phyloP scores from a whole-genome alignment of 2,329 filamentous ascomycete species.

The Botrytis deweyae region DNA sequence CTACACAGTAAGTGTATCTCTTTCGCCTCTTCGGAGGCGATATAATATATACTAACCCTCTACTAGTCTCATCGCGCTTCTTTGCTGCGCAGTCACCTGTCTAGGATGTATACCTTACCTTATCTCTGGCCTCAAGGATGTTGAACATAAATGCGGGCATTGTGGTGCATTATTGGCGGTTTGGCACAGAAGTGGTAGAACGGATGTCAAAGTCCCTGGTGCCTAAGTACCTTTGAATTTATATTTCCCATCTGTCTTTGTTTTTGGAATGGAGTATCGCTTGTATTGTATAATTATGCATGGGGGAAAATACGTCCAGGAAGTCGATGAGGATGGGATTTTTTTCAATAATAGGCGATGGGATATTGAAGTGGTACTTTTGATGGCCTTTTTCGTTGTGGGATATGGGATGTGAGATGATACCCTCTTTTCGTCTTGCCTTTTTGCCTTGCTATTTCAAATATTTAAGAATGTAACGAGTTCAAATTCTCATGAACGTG shows the following conservation, averaged over 20 bases:
- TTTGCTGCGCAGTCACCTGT: slow-evolving; percentile 34
- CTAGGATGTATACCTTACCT: slow-evolving; percentile 46
- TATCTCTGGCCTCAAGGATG: slow-evolving; percentile 45
- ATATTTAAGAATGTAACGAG: background rate
- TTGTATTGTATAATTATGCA: background rate
- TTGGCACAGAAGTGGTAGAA: slow-evolving; percentile 45
- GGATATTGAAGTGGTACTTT: background rate
- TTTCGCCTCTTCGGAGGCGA: background rate
- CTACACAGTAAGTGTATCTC: slow-evolving; percentile 28
- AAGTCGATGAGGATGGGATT: background rate
- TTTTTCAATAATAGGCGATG: background rate
- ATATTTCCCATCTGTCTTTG: background rate
- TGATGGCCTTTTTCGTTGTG: background rate
- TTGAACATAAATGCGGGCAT: slow-evolving; percentile 46
- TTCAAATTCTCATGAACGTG: too few relatives aligned
- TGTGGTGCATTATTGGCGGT: slow-evolving; percentile 45
- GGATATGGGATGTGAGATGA: slow-evolving; percentile 2
- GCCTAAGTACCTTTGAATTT: background rate
- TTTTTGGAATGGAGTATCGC: background rate
- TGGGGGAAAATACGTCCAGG: background rate
- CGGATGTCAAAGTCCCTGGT: slow-evolving; percentile 38
- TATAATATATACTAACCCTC: background rate
- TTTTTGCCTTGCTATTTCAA: background rate
- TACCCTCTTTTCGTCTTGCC: slow-evolving; percentile 7
- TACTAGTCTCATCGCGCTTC: slow-evolving; percentile 28